Conservation (phyloP, 345 rosid genomes). For the Brassica juncea region DNA sequence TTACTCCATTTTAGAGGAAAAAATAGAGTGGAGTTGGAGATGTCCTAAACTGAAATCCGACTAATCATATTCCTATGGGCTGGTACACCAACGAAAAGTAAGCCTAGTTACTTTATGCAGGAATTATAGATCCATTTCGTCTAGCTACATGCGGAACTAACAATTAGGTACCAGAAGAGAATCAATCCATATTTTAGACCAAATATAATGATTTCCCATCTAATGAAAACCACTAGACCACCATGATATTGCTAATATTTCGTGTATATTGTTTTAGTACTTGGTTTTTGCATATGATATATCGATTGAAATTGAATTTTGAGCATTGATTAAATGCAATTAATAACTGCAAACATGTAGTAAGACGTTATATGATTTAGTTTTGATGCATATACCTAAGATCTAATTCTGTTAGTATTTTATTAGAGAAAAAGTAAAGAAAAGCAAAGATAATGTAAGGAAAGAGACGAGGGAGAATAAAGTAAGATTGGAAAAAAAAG, state of each 20-base stretch:
- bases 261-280: background rate
- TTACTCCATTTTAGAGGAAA: too few relatives aligned
- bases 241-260: background rate
- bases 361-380: constrained; percentile 23
- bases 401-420: constrained; percentile 10
- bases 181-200: background rate
- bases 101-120: too few relatives aligned
- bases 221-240: too few relatives aligned
- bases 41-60: too few relatives aligned
- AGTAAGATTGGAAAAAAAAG: constrained; percentile 45
- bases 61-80: too few relatives aligned
- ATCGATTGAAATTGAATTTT: background rate
- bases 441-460: constrained; percentile 37
- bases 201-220: too few relatives aligned
- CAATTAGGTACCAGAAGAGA: background rate
- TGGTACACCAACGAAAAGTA: too few relatives aligned
- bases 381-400: constrained; percentile 27
- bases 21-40: too few relatives aligned
- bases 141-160: too few relatives aligned
- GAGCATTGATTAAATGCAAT: background rate
- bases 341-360: constrained; percentile 2
- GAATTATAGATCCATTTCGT: too few relatives aligned
- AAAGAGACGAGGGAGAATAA: constrained; percentile 45
- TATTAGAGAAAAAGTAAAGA: constrained; percentile 10
- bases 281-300: background rate